Base-by-base conservation (phyloP, 2,329 filamentous ascomycete genomes). In the Trichoderma asperellum region DNA sequence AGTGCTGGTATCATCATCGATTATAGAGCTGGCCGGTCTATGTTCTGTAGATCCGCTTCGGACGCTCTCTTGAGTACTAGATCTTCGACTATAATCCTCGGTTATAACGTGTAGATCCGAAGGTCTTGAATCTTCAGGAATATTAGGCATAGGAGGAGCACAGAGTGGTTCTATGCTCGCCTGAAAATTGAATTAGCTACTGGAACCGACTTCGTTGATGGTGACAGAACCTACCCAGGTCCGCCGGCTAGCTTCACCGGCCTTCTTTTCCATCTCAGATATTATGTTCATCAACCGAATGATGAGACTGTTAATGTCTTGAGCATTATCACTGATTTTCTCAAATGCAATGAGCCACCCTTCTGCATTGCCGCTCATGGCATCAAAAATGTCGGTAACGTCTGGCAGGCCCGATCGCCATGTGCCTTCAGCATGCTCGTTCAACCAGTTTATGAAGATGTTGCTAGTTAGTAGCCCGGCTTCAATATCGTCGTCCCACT, bases 341-440 rank as follows among this genome's bases (percentile, higher is more conserved):
- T 89, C 86, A 75, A 97, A 90, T 7, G 93, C 93, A 68, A 90
- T 89, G 69, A 90, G 88, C 95, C 95, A 98, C 55, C 94, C 94
- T 72, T 96, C 92, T 10, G 94, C 91, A 74, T 98, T 98, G 40
- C 93, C 92, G 75, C 92, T 91, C 94, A 98, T 98, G 47, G 94
- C 93, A 52, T 90, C 87, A 74, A 92, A 96, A 24, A 97, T 93
- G 58, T 92, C 89, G 43, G 86, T 84, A 58, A 91, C 83, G 59
- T 88, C 85, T 2, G 86, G 84, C 27, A 92, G 87, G 59, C 91
- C 88, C 63, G 85, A 81, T 68, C 88, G 85, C 78, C 87, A 88
- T 72, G 85, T 84, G 5, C 87, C 84, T 47, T 89, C 83, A 57
- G 88, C 85, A 71, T 96, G 87, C 40, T 87, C 83, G 6, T 86